phyloP scores from a whole-genome alignment of 441 rosid species.

The Mallotus repandus region DNA sequence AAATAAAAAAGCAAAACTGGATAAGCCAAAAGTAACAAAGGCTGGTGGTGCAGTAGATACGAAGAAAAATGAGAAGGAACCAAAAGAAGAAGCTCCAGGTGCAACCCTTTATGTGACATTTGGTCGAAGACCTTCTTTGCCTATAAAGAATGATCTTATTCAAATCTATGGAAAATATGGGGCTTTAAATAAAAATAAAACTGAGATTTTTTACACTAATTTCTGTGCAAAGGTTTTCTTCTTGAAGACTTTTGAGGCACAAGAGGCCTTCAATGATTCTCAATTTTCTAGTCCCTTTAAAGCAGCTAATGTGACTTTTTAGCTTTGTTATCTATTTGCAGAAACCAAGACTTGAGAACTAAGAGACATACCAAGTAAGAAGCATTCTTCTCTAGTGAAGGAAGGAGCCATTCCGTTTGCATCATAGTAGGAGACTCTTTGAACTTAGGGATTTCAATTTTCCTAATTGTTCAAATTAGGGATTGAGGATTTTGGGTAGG shows the following conservation, averaged over 20 bases:
- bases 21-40: slow-evolving; percentile 30
- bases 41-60: slow-evolving; percentile 23
- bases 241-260: slow-evolving; percentile 48
- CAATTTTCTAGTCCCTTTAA: slow-evolving; percentile 49
- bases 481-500: no score
- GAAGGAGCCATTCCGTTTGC: slow-evolving; percentile 13
- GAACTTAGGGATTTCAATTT: no score
- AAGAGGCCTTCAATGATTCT: slow-evolving; percentile 56
- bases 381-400: slow-evolving; percentile 13
- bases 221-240: slow-evolving; percentile 50
- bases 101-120: slow-evolving; percentile 54
- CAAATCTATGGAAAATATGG: slow-evolving; percentile 54
- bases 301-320: slow-evolving; percentile 41
- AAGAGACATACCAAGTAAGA: slow-evolving; percentile 19
- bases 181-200: slow-evolving; percentile 44
- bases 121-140: slow-evolving; percentile 63
- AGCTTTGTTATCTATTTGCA: slow-evolving; percentile 32
- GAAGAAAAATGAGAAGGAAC: slow-evolving; percentile 30
- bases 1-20: slow-evolving; percentile 25
- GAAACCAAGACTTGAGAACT: slow-evolving; percentile 28
- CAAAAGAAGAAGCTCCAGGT: slow-evolving; percentile 26
- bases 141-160: slow-evolving; percentile 60
- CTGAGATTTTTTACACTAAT: slow-evolving; percentile 40
- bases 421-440: no score
- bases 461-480: no score